These are phyloP conservation scores for Boletus semigastroideus DNA, from an alignment of 1,284 basidiomycete genomes.

Conservation along the genomic window DNA sequence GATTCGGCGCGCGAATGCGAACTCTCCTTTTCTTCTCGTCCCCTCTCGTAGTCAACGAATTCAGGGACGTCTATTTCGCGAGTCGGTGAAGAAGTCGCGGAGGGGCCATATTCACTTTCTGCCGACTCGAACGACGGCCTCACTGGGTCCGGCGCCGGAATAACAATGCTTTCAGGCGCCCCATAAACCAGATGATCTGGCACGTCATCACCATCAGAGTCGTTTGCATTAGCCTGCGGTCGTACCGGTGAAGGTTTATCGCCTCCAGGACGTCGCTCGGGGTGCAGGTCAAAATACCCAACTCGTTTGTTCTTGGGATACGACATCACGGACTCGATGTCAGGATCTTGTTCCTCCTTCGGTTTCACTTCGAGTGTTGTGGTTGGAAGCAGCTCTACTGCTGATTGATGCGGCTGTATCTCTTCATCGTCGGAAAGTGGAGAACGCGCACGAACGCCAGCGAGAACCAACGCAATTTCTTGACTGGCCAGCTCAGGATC, in stretches of 20 bases:
- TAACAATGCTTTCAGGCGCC: slow-evolving; percentile 21
- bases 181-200: slow-evolving; percentile 35
- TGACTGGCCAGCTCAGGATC: slow-evolving; percentile 73
- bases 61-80: slow-evolving; percentile 35
- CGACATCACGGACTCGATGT: slow-evolving; percentile 36
- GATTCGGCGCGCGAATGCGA: slow-evolving; percentile 30
- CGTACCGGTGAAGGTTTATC: slow-evolving; percentile 27
- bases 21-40: slow-evolving; percentile 33
- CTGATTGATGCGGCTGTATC: slow-evolving; percentile 8
- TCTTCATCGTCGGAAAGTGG: slow-evolving; percentile 45
- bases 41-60: slow-evolving; percentile 38
- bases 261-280: slow-evolving; percentile 42
- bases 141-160: slow-evolving; percentile 24
- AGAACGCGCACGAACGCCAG: slow-evolving; percentile 56
- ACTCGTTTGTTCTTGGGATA: slow-evolving; percentile 41
- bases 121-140: slow-evolving; percentile 34
- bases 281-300: slow-evolving; percentile 73
- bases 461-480: slow-evolving; percentile 70
- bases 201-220: slow-evolving; percentile 35
- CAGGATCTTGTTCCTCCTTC: slow-evolving; percentile 36
- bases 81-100: slow-evolving; percentile 27
- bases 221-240: slow-evolving; percentile 31
- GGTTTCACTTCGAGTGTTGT: slow-evolving; percentile 29
- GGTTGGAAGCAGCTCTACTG: slow-evolving; percentile 5
- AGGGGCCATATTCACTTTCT: slow-evolving; percentile 34